A percentile compares a stretch with the other conserved stretches of the same genome.
Conservation (phyloP, 441 rosid genomes). For the Viola pubescens region DNA sequence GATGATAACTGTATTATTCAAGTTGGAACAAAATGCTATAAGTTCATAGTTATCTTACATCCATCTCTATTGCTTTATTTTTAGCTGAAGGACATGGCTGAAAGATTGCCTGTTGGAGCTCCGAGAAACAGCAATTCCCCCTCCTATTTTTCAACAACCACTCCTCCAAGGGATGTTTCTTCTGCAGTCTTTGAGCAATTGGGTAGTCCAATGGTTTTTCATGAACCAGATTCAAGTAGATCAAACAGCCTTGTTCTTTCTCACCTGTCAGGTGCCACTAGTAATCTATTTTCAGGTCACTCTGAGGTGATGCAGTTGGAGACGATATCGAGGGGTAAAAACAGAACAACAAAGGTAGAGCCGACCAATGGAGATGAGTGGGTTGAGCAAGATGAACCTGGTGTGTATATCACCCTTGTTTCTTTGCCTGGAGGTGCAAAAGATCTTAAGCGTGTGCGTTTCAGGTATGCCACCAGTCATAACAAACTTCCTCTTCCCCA, state of each 20-base stretch:
- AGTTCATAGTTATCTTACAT: not conserved
- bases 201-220: constrained; percentile 34
- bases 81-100: constrained; percentile 90
- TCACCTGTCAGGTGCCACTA: constrained; percentile 40
- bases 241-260: constrained; percentile 39
- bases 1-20: too few species aligned
- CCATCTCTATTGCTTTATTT: not conserved
- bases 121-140: constrained; percentile 48
- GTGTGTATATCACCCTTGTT: constrained; percentile 90
- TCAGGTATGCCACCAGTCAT: constrained; percentile 49
- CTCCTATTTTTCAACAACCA: constrained; percentile 45
- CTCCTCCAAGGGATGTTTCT: constrained; percentile 46
- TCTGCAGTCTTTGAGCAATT: constrained; percentile 40
- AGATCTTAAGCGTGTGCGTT: constrained; percentile 97
- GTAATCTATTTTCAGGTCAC: constrained; percentile 30
- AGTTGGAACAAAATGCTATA: not conserved
- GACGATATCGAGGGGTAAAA: constrained; percentile 39
- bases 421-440: constrained; percentile 67
- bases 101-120: constrained; percentile 77
- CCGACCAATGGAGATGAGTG: constrained; percentile 59
- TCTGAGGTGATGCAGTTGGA: constrained; percentile 43
- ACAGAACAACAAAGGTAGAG: constrained; percentile 58
- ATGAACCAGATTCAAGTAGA: constrained; percentile 48
- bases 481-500: not conserved
- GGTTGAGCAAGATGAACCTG: constrained; percentile 99